Evolutionary conservation across 441 rosid genomes (phyloP).

Genomic region (Monsonia emarginata): DNA sequence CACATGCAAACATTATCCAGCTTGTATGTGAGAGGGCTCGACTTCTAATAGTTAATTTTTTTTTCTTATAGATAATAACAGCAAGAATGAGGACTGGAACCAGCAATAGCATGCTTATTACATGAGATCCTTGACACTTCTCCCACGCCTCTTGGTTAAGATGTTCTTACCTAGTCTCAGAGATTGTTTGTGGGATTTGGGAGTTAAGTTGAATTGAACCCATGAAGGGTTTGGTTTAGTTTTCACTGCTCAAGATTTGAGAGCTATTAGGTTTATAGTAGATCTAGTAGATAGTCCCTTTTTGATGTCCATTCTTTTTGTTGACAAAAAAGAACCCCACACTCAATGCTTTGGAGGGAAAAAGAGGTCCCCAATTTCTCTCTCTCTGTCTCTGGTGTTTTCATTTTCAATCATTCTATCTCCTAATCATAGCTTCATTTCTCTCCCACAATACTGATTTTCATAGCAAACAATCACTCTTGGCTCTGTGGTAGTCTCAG

Average conservation of each 20-base stretch:
- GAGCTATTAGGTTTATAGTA: slow-evolving; percentile 9
- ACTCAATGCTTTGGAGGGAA: slow-evolving; percentile 21
- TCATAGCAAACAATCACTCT: background rate
- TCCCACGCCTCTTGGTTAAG: no score
- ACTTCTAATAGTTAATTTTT: no score
- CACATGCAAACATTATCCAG: no score
- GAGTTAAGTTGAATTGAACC: background rate
- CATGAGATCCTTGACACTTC: no score
- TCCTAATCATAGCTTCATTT: slow-evolving; percentile 15
- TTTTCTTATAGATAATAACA: no score
- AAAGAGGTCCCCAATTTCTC: background rate
- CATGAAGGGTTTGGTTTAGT: background rate
- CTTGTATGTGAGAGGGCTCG: no score
- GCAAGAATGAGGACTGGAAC: no score
- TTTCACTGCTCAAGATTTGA: background rate
- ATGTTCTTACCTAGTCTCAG: no score
- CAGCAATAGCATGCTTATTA: no score
- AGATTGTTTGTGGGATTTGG: no score
- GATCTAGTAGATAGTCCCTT: slow-evolving; percentile 20
- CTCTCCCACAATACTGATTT: background rate
- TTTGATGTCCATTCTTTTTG: slow-evolving; percentile 32
- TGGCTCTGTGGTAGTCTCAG: slow-evolving; percentile 2
- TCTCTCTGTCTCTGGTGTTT: slow-evolving; percentile 10
- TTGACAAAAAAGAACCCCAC: slow-evolving; percentile 27
- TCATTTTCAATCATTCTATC: slow-evolving; percentile 11